Conservation (phyloP, 345 rosid species). For the Populus simonii region DNA sequence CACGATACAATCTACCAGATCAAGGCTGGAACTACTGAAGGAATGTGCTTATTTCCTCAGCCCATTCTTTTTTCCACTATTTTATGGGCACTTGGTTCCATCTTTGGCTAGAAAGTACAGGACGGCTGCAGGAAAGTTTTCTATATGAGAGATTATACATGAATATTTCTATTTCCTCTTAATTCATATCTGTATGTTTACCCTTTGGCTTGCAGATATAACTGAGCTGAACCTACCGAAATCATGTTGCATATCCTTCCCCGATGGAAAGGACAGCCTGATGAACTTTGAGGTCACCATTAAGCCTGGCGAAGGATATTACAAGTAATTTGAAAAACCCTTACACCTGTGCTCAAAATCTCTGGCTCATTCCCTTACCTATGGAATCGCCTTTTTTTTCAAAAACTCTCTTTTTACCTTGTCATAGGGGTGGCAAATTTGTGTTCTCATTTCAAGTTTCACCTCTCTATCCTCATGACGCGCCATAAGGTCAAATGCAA, state of each 20-base stretch:
- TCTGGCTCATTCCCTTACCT: background rate
- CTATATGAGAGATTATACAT: no score
- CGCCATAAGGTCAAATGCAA: background rate
- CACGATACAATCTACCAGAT: no score
- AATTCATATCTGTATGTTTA: background rate
- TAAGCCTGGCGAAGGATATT: background rate
- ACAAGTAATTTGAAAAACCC: background rate
- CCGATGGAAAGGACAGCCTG: background rate
- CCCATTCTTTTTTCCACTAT: no score
- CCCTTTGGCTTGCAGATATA: background rate
- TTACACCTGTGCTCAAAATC: background rate
- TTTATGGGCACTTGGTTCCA: background rate
- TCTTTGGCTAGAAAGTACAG: no score
- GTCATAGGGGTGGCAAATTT: background rate
- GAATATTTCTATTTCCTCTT: background rate
- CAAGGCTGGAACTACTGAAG: no score
- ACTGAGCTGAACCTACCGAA: background rate
- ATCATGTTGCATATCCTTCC: background rate
- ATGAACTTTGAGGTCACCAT: slow-evolving; percentile 6
- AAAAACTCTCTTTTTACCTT: background rate
- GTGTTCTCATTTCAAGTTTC: background rate
- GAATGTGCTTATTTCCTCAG: no score
- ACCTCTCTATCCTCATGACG: background rate
- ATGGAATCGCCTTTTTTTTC: background rate
- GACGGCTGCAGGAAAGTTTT: no score